Evolutionary conservation across 768 basidiomycete species (phyloP).

Genomic region (Panaeolus cyanescens): DNA sequence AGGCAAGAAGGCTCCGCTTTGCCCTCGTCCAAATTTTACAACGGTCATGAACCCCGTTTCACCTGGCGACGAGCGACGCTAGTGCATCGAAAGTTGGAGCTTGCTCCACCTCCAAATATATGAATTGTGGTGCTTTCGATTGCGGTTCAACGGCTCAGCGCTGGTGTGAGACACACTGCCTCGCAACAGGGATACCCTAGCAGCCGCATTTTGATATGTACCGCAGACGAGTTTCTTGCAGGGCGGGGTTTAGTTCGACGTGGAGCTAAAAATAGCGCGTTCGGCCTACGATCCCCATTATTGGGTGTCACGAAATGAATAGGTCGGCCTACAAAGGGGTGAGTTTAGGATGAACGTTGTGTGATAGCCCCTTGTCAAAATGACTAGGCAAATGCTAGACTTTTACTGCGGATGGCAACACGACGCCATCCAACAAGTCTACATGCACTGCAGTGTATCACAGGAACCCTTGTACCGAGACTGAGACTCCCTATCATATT

Average conservation of each 20-base stretch:
- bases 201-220: background rate
- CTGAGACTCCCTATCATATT: too few relatives aligned
- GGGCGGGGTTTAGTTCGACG: background rate
- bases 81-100: background rate
- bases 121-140: too few relatives aligned
- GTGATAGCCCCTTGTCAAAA: too few relatives aligned
- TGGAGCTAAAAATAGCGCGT: background rate
- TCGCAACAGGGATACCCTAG: background rate
- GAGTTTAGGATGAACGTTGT: too few relatives aligned
- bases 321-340: background rate
- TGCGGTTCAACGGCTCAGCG: too few relatives aligned
- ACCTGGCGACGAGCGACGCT: background rate
- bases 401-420: too few relatives aligned
- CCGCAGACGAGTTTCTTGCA: background rate
- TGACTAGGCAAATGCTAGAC: too few relatives aligned
- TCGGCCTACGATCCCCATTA: too few relatives aligned
- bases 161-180: background rate
- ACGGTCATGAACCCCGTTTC: background rate
- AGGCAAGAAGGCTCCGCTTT: background rate
- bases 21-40: background rate
- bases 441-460: too few relatives aligned
- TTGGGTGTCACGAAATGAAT: background rate
- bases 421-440: too few relatives aligned
- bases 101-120: background rate
- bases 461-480: too few relatives aligned